Percentiles rank a stretch among this genome's conserved stretches.
These are phyloP conservation scores for Auricularia heimuer DNA, from an alignment of 768 basidiomycete species.

Conservation along the genomic window DNA sequence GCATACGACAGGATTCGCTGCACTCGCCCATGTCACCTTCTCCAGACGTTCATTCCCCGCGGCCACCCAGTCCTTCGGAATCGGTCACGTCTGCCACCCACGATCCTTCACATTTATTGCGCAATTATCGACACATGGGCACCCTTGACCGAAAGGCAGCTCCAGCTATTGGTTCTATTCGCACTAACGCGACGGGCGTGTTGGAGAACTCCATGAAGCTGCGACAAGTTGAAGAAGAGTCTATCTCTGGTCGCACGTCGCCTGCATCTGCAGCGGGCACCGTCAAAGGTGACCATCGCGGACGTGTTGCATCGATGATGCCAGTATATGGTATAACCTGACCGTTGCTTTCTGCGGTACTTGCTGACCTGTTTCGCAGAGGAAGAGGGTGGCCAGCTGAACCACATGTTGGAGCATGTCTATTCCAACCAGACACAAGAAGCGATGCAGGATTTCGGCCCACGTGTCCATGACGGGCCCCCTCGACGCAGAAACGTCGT, in stretches of 20 bases:
- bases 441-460: slow-evolving; percentile 85
- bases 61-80: slow-evolving; percentile 73
- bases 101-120: slow-evolving; percentile 34
- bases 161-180: slow-evolving; percentile 81
- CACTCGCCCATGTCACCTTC: neutral
- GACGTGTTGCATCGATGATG: slow-evolving; percentile 41
- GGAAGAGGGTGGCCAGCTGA: neutral
- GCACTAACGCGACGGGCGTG: slow-evolving; percentile 71
- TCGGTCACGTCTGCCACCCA: slow-evolving; percentile 67
- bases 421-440: slow-evolving; percentile 66
- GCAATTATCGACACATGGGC: slow-evolving; percentile 39
- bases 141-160: slow-evolving; percentile 78
- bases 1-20: neutral
- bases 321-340: slow-evolving; percentile 50
- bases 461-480: slow-evolving; percentile 73
- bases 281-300: slow-evolving; percentile 34
- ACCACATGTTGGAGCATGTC: slow-evolving; percentile 75
- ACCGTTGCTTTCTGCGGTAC: neutral
- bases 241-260: slow-evolving; percentile 62
- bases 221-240: slow-evolving; percentile 40
- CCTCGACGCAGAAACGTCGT: slow-evolving; percentile 64
- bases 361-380: neutral
- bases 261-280: slow-evolving; percentile 57
- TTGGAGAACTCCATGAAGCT: slow-evolving; percentile 68
- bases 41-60: neutral